Base-by-base conservation (phyloP, 352 stramenopile genomes). In the Elongisporangium anandrum region DNA sequence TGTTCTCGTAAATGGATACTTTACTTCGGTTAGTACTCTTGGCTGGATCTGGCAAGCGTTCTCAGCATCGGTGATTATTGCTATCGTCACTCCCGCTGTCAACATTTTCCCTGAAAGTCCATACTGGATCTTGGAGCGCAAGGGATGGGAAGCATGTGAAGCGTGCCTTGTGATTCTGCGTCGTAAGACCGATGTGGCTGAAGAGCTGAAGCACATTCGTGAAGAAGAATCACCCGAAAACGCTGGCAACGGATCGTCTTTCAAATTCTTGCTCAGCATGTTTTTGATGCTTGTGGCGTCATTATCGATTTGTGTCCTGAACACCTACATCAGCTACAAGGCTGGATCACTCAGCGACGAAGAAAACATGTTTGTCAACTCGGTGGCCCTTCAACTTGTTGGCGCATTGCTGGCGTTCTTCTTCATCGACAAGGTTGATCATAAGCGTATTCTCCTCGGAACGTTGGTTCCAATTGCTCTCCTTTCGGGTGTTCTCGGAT, bases 21-120 rank as follows among this genome's bases (percentile, higher is more conserved):
- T 87, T 48, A 70, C 70, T 21, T 77, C 76, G 0, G 66, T 85
- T 17, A 78, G 85, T 55, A 69, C 85, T 56, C 59, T 92, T 24
- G 82, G 80, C 16, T 92, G 82, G 82, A 78, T 92, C 50, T 92
- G 82, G 82, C 82, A 92, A 55, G 71, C 63, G 7, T 92, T 92
- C 58, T 75, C 57, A 4, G 78, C 78, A 13, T 82, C 71, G 7
- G 69, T 89, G 8, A 66, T 92, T n/a, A 78, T 92, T 13, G 73
- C 80, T 4, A 60, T 89, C 48, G 72, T 92, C 50, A 86, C 80
- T 16, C 82, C 82, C 0, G 75, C 77, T 0, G 81, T 92, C 4
- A 87, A 88, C 52, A 66, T 92, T 23, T 88, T 92, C 56, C 80
- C 82, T 1, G 82, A 92, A 54, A 89, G 78, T 70, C 80, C 82